Percentiles rank a stretch among this genome's conserved stretches.
phyloP scores from a whole-genome alignment of 495 filamentous ascomycete genomes.

The Melanomma pulvis-pyrius region DNA sequence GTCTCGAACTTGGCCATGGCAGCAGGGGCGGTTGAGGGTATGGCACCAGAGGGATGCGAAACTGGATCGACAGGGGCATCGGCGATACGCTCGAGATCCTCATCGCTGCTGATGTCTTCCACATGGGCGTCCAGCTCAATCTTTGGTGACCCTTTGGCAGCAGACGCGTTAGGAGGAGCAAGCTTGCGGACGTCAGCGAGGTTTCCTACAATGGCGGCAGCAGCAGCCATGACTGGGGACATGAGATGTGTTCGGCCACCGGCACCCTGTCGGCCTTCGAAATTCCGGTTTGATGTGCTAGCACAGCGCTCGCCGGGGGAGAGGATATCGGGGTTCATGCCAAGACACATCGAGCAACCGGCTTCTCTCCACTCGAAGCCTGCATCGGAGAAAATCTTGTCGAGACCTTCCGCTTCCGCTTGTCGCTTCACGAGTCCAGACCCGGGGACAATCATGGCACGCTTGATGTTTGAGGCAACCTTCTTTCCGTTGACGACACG shows the following conservation, averaged over 20 bases:
- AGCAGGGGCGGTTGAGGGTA: constrained; percentile 50
- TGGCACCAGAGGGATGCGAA: constrained; percentile 56
- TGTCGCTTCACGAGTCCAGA: constrained; percentile 93
- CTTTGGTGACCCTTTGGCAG: constrained; percentile 56
- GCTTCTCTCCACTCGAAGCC: constrained; percentile 99
- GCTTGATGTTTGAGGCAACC: constrained; percentile 82
- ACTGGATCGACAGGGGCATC: constrained; percentile 76
- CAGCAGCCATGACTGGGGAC: constrained; percentile 95
- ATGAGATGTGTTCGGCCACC: constrained; percentile 92
- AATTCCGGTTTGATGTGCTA: constrained; percentile 95
- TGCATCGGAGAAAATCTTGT: constrained; percentile 87
- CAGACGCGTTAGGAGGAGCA: constrained; percentile 51
- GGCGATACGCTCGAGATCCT: constrained; percentile 72
- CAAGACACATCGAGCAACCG: constrained; percentile 97
- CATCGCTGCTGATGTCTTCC: constrained; percentile 76
- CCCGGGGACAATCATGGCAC: constrained; percentile 94
- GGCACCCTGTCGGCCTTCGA: constrained; percentile 94
- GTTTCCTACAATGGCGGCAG: constrained; percentile 85
- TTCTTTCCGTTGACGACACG: constrained; percentile 82
- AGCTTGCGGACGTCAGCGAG: constrained; percentile 88
- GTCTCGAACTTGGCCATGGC: constrained; percentile 81
- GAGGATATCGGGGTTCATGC: constrained; percentile 99
- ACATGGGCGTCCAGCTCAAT: constrained; percentile 61
- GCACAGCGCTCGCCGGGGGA: constrained; percentile 91
- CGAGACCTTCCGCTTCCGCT: constrained; percentile 87